phyloP scores from a whole-genome alignment of 805 yeast genomes.

The Spathaspora boniae region DNA sequence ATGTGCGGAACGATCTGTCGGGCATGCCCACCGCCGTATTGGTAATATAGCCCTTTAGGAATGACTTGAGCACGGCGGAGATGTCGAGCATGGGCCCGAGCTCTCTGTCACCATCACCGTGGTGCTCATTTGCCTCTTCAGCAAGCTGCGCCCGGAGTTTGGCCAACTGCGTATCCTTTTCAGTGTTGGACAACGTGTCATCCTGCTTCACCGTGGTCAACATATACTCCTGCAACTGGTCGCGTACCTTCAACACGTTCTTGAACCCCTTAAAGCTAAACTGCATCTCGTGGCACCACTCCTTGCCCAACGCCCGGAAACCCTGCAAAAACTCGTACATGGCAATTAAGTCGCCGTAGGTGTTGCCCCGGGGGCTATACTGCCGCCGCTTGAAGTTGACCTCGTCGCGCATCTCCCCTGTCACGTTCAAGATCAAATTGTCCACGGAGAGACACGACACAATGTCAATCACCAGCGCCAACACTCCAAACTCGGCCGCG shows the following conservation, averaged over 20 bases:
- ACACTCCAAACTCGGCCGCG: conserved; percentile 58
- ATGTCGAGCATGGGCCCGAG: conserved; percentile 42
- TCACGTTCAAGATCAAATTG: conserved; percentile 76
- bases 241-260: conserved; percentile 70
- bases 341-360: conserved; percentile 80
- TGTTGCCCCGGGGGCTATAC: conserved; percentile 65
- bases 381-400: conserved; percentile 71
- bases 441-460: conserved; percentile 93
- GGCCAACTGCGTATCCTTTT: conserved; percentile 24
- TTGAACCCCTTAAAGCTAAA: conserved; percentile 76
- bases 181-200: conserved; percentile 22
- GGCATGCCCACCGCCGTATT: conserved; percentile 95
- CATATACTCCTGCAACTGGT: conserved; percentile 74
- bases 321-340: conserved; percentile 72
- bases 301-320: conserved; percentile 45
- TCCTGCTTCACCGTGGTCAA: conserved; percentile 43
- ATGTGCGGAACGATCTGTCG: conserved; percentile 86
- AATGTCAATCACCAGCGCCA: conserved; percentile 75
- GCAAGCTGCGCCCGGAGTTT: conserved; percentile 22
- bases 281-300: conserved; percentile 81
- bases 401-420: conserved; percentile 78
- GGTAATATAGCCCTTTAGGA: conserved; percentile 76
- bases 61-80: conserved; percentile 66
- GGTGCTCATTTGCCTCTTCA: conserved; percentile 14
- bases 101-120: conserved; percentile 20